These are phyloP conservation scores for Pleurotus citrinopileatus DNA, from an alignment of 768 basidiomycete genomes.

Conservation along the genomic window DNA sequence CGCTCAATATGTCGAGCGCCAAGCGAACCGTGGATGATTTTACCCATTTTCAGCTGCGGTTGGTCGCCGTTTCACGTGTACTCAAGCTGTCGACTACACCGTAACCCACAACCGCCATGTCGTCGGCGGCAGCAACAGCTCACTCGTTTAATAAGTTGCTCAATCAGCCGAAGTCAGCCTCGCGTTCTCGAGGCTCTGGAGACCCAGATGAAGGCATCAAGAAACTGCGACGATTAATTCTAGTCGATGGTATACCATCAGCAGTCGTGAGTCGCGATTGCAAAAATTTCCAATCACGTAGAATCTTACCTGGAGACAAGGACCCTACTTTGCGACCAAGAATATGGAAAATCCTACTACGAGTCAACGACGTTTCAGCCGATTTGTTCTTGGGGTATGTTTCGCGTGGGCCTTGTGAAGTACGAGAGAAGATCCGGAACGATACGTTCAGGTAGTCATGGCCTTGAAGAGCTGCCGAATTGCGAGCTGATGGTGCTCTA, in stretches of 20 bases:
- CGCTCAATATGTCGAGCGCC: slow-evolving; percentile 2
- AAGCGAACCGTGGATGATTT: not conserved
- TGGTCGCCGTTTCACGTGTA: too few relatives aligned
- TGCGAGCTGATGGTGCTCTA: slow-evolving; percentile 22
- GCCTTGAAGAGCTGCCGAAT: not conserved
- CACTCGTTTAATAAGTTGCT: slow-evolving; percentile 83
- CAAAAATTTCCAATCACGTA: not conserved
- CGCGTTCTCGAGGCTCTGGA: slow-evolving; percentile 59
- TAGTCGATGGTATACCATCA: slow-evolving; percentile 89
- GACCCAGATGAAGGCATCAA: slow-evolving; percentile 79
- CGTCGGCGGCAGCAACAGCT: slow-evolving; percentile 35
- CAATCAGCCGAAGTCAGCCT: slow-evolving; percentile 60
- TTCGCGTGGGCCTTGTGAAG: slow-evolving; percentile 79
- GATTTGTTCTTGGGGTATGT: slow-evolving; percentile 78
- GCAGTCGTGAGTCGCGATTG: slow-evolving; percentile 53
- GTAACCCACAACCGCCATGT: not conserved
- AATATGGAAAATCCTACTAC: slow-evolving; percentile 93
- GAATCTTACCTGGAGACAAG: slow-evolving; percentile 30
- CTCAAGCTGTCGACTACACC: not conserved
- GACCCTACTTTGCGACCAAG: slow-evolving; percentile 83
- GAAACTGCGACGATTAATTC: slow-evolving; percentile 81
- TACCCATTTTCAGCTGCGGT: too few relatives aligned
- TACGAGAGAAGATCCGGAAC: slow-evolving; percentile 90
- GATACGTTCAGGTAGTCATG: slow-evolving; percentile 83
- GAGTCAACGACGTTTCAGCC: slow-evolving; percentile 75